These are phyloP conservation scores for Debaryomyces udenii DNA, from an alignment of 1,139 yeast genomes.

Conservation along the genomic window DNA sequence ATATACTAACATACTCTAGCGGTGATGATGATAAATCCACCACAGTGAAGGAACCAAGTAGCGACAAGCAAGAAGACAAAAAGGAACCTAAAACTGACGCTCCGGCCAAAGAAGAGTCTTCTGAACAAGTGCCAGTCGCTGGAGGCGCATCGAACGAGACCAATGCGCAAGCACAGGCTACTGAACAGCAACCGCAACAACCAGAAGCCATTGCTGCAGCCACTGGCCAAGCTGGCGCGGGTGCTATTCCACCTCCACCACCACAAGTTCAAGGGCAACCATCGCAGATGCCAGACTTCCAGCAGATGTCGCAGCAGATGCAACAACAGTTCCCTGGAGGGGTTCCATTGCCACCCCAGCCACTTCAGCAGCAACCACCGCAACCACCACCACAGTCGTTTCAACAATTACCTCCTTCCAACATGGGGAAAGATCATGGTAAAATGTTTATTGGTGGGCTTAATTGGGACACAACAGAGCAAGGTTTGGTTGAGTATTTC, in stretches of 20 bases:
- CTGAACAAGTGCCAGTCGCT: constrained; percentile 6
- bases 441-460: constrained; percentile 98
- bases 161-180: constrained; percentile 7
- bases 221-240: constrained; percentile 10
- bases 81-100: constrained; percentile 13
- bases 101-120: constrained; percentile 7
- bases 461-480: constrained; percentile 98
- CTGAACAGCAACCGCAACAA: constrained; percentile 10
- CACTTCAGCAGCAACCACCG: constrained; percentile 18
- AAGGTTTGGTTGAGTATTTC: constrained; percentile 76
- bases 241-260: constrained; percentile 13
- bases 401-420: constrained; percentile 32
- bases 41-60: constrained; percentile 10
- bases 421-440: constrained; percentile 58
- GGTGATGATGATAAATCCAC: constrained; percentile 15
- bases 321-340: constrained; percentile 23
- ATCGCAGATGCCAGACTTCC: constrained; percentile 10
- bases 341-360: constrained; percentile 13
- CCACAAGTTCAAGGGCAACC: constrained; percentile 11
- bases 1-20: constrained; percentile 11
- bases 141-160: constrained; percentile 12
- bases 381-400: constrained; percentile 23
- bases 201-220: constrained; percentile 11
- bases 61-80: constrained; percentile 10
- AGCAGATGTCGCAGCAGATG: constrained; percentile 15